Evolutionary conservation across 805 yeast species (phyloP).

Genomic region (Komagataella kurtzmanii): DNA sequence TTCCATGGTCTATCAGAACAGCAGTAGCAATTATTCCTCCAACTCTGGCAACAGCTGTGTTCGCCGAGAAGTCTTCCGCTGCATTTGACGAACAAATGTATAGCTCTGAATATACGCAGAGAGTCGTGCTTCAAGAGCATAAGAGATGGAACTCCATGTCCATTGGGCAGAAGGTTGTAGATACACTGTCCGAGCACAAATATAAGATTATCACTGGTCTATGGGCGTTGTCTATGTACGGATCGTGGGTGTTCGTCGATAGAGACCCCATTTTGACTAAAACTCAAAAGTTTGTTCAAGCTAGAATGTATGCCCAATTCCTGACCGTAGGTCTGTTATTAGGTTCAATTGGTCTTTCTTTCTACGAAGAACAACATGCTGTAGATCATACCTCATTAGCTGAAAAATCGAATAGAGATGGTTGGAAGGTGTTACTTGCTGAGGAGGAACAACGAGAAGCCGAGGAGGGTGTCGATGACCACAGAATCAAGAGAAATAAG

Average conservation of each 20-base stretch:
- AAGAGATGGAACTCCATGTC: slow-evolving; percentile 39
- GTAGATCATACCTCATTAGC: slow-evolving; percentile 21
- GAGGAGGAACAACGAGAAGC: slow-evolving; percentile 2
- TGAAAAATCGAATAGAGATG: slow-evolving; percentile 17
- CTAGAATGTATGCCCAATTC: slow-evolving; percentile 86
- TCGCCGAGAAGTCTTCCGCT: slow-evolving; percentile 61
- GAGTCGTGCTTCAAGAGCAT: slow-evolving; percentile 28
- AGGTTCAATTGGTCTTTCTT: slow-evolving; percentile 53
- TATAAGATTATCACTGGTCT: slow-evolving; percentile 56
- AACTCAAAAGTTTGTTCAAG: slow-evolving; percentile 74
- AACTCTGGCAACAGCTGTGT: slow-evolving; percentile 42
- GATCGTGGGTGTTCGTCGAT: slow-evolving; percentile 64
- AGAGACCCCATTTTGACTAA: slow-evolving; percentile 62
- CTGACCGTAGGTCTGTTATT: slow-evolving; percentile 58
- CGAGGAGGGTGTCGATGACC: background rate
- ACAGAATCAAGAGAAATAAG: slow-evolving; percentile 1
- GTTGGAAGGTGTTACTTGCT: background rate
- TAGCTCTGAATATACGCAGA: slow-evolving; percentile 29
- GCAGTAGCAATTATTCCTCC: slow-evolving; percentile 62
- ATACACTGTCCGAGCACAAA: slow-evolving; percentile 37
- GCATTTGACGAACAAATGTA: slow-evolving; percentile 51
- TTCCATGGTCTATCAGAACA: slow-evolving; percentile 48
- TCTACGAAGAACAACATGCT: slow-evolving; percentile 47
- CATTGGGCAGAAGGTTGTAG: slow-evolving; percentile 32
- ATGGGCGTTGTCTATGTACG: slow-evolving; percentile 74